Percentiles rank a stretch among this genome's conserved stretches.
Conservation (phyloP, 306 rosid species). For the Prunus dulcis region DNA sequence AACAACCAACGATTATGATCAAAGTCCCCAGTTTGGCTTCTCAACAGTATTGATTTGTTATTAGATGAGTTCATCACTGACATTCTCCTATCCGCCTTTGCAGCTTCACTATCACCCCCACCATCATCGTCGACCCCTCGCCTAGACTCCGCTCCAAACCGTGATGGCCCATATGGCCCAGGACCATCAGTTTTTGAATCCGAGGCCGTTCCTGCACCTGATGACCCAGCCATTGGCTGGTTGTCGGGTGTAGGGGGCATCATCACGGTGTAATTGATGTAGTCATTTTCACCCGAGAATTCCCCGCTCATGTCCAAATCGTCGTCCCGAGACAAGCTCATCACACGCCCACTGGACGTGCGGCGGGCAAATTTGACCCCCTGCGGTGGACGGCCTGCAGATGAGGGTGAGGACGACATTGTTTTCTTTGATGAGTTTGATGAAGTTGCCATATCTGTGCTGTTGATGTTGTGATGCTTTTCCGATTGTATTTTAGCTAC, state of each 20-base stretch:
- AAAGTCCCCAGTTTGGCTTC: slow-evolving; percentile 78
- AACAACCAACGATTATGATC: slow-evolving; percentile 91
- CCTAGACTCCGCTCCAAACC: slow-evolving; percentile 28
- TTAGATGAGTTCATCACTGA: slow-evolving; percentile 56
- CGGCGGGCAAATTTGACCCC: slow-evolving; percentile 50
- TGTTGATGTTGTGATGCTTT: background rate
- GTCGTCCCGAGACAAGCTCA: slow-evolving; percentile 66
- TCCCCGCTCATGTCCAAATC: slow-evolving; percentile 60
- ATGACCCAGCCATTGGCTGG: slow-evolving; percentile 37
- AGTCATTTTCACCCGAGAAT: slow-evolving; percentile 47
- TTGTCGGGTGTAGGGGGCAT: slow-evolving; percentile 90
- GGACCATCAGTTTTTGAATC: slow-evolving; percentile 42
- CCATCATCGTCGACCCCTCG: background rate
- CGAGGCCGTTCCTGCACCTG: background rate
- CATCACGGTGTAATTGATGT: slow-evolving; percentile 73
- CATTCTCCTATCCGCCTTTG: slow-evolving; percentile 61
- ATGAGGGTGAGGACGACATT: slow-evolving; percentile 20
- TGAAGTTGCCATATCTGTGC: slow-evolving; percentile 24
- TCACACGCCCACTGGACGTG: slow-evolving; percentile 58
- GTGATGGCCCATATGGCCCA: slow-evolving; percentile 2
- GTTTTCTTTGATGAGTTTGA: slow-evolving; percentile 47
- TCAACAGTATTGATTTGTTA: slow-evolving; percentile 64
- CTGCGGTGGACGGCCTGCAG: slow-evolving; percentile 34
- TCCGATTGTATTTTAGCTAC: background rate
- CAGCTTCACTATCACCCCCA: slow-evolving; percentile 10